Percentiles rank a stretch among this genome's conserved stretches.
Evolutionary conservation across 2,329 filamentous ascomycete genomes (phyloP).

Genomic region (Grosmannia serpens): DNA sequence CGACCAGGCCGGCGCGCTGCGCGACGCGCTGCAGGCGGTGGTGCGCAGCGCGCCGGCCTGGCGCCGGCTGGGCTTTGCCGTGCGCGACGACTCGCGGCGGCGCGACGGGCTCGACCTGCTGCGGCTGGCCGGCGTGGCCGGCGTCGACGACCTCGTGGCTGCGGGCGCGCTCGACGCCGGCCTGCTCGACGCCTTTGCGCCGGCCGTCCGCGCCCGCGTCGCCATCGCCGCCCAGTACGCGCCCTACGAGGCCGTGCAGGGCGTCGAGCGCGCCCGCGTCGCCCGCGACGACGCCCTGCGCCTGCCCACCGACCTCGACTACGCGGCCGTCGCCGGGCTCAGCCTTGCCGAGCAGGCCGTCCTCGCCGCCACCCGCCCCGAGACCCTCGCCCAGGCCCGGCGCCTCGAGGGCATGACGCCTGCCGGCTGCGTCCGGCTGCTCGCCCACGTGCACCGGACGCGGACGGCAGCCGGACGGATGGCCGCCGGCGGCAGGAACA

Average conservation of each 20-base stretch:
- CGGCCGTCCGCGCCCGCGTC: conserved; percentile 55
- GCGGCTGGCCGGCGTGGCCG: conserved; percentile 46
- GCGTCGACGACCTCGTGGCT: conserved; percentile 41
- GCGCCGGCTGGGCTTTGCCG: conserved; percentile 22
- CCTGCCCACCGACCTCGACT: conserved; percentile 67
- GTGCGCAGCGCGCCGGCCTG: conserved; percentile 7
- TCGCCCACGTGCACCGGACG: conserved; percentile 47
- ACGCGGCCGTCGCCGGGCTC: conserved; percentile 59
- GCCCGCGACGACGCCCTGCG: conserved; percentile 63
- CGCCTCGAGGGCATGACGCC: conserved; percentile 71
- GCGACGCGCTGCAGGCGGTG: conserved; percentile 34
- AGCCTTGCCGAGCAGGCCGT: conserved; percentile 68
- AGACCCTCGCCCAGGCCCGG: conserved; percentile 79
- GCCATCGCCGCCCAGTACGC: conserved; percentile 76
- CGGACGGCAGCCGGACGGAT: not conserved
- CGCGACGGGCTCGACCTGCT: conserved; percentile 73
- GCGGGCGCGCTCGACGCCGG: conserved; percentile 36
- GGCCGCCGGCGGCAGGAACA: not conserved
- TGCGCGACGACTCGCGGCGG: conserved; percentile 27
- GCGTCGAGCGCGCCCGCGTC: conserved; percentile 53
- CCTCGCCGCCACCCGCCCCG: conserved; percentile 59
- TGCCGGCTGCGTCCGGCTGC: conserved; percentile 45
- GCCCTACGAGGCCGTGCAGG: conserved; percentile 71
- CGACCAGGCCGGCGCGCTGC: conserved; percentile 56
- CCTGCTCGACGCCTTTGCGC: conserved; percentile 35